phyloP scores from a whole-genome alignment of 768 basidiomycete genomes.

The Trametes cinnabarina region DNA sequence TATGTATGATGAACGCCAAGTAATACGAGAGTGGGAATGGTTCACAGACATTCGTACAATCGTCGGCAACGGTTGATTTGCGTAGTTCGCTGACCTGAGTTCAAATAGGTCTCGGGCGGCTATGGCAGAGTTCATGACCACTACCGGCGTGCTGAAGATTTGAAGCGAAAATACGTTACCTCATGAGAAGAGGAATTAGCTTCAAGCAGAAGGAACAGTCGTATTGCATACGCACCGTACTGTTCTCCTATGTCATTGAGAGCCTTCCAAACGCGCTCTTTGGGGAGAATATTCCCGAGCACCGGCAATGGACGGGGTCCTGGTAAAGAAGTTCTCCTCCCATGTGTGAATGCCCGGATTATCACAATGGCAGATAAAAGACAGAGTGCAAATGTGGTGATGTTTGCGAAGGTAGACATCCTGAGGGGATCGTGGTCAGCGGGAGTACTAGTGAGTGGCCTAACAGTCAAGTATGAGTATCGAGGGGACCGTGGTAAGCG shows the following conservation, averaged over 20 bases:
- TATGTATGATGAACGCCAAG: too few relatives aligned
- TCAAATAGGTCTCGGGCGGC: slow-evolving; percentile 32
- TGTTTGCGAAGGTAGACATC: too few relatives aligned
- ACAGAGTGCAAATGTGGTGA: too few relatives aligned
- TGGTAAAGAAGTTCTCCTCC: too few relatives aligned
- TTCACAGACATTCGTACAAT: background rate
- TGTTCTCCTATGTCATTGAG: background rate
- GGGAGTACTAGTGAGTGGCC: too few relatives aligned
- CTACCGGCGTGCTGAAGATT: slow-evolving; percentile 20
- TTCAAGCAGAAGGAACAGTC: background rate
- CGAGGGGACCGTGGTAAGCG: too few relatives aligned
- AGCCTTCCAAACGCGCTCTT: background rate
- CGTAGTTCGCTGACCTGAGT: slow-evolving; percentile 29
- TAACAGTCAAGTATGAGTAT: too few relatives aligned
- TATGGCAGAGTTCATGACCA: slow-evolving; percentile 30
- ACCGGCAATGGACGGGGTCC: background rate
- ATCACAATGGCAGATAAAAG: too few relatives aligned
- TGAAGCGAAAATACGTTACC: slow-evolving; percentile 21
- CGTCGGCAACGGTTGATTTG: slow-evolving; percentile 14
- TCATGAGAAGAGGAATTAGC: background rate
- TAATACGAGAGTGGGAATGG: too few relatives aligned
- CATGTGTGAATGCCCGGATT: too few relatives aligned
- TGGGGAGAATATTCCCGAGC: background rate
- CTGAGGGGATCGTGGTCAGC: too few relatives aligned
- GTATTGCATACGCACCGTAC: background rate